Evolutionary conservation across 2,329 filamentous ascomycete species (phyloP).

Genomic region (Trichoderma aggressivum): DNA sequence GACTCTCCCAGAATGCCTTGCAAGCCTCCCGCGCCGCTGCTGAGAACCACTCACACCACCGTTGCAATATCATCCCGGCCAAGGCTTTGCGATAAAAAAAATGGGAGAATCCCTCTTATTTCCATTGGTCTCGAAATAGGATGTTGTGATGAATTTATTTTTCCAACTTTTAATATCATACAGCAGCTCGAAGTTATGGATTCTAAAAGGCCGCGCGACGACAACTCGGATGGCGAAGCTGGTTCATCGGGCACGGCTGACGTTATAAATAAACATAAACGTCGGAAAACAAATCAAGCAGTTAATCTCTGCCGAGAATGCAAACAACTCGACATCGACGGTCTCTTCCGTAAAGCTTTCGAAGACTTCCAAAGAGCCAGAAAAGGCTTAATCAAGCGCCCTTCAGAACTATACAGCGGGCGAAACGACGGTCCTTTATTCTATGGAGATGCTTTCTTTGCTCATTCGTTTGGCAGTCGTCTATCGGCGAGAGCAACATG

Average conservation of each 20-base stretch:
- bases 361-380: not conserved
- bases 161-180: not conserved
- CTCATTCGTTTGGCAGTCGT: constrained; percentile 5
- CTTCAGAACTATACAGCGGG: not conserved
- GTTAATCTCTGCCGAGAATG: constrained; percentile 1
- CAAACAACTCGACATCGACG: constrained; percentile 3
- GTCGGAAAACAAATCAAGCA: not conserved
- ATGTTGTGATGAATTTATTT: not conserved
- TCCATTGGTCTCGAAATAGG: not conserved
- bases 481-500: not conserved
- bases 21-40: not conserved
- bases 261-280: not conserved
- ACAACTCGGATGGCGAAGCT: not conserved
- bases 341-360: not conserved
- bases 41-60: not conserved
- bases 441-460: constrained; percentile 15
- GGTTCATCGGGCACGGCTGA: not conserved
- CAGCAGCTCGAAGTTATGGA: not conserved
- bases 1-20: not conserved
- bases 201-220: not conserved
- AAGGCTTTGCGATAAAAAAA: not conserved
- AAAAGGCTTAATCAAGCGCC: not conserved
- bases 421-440: not conserved
- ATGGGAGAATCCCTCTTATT: not conserved
- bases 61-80: not conserved